Evolutionary conservation across 1,284 basidiomycete species (phyloP).

Genomic region (Ganoderma lucidum): DNA sequence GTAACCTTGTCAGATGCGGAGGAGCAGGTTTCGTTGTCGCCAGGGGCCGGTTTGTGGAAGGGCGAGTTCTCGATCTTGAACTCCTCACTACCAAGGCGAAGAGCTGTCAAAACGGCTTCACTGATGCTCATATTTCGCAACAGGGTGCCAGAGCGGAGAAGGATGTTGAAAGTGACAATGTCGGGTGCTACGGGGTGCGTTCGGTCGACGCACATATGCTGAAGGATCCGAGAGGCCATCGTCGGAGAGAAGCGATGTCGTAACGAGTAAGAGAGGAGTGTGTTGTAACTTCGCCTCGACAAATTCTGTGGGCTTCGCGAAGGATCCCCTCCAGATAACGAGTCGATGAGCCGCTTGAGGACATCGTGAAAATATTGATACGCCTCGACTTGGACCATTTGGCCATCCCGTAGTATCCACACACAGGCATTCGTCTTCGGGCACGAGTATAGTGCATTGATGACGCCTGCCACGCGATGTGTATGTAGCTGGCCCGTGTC

Average conservation of each 20-base stretch:
- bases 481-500: conserved; percentile 57
- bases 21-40: background rate
- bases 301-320: conserved; percentile 42
- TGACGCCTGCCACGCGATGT: conserved; percentile 50
- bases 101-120: conserved; percentile 40
- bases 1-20: background rate
- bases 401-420: conserved; percentile 48
- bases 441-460: conserved; percentile 57
- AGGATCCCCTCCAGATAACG: conserved; percentile 27
- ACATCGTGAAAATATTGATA: conserved; percentile 66
- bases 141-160: conserved; percentile 63
- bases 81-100: conserved; percentile 10
- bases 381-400: conserved; percentile 49
- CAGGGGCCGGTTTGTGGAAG: conserved; percentile 2
- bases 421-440: conserved; percentile 55
- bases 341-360: conserved; percentile 53
- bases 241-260: conserved; percentile 60
- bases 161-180: conserved; percentile 61
- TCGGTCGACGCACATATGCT: conserved; percentile 60
- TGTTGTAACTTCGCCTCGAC: conserved; percentile 59
- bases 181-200: conserved; percentile 52
- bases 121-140: conserved; percentile 55
- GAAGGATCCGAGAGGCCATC: conserved; percentile 56
- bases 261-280: conserved; percentile 71
- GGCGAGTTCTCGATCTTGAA: conserved; percentile 12